Evolutionary conservation across 2,329 filamentous ascomycete species (phyloP).

Genomic region (Fusarium heterosporum): DNA sequence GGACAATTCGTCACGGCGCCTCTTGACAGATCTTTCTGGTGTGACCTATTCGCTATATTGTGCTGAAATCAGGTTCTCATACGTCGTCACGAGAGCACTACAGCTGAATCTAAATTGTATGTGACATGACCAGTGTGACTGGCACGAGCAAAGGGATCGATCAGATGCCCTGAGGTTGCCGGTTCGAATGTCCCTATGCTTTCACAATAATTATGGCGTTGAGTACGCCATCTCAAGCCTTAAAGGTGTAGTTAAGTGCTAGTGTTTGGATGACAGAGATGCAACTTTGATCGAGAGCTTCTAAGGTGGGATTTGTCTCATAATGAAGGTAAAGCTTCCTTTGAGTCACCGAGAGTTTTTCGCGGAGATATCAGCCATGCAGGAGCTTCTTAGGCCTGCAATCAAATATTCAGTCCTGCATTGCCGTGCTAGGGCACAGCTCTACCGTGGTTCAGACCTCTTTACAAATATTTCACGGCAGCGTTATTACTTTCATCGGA

Average conservation of each 20-base stretch:
- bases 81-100: conserved; percentile 50
- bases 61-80: conserved; percentile 48
- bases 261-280: conserved; percentile 60
- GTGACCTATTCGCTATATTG: conserved; percentile 56
- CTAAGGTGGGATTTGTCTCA: conserved; percentile 64
- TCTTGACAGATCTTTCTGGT: conserved; percentile 62
- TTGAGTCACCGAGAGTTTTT: conserved; percentile 59
- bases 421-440: conserved; percentile 68
- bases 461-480: conserved; percentile 59
- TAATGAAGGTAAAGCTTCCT: conserved; percentile 62
- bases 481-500: conserved; percentile 55
- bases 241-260: conserved; percentile 56
- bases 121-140: neutral
- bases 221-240: conserved; percentile 57
- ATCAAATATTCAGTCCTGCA: conserved; percentile 35
- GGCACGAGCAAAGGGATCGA: conserved; percentile 23
- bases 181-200: conserved; percentile 62
- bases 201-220: conserved; percentile 65
- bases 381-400: accelerated
- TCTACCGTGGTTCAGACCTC: conserved; percentile 58
- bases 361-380: conserved; percentile 62
- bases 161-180: conserved; percentile 54
- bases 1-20: conserved; percentile 57
- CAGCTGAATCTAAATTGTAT: neutral
- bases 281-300: conserved; percentile 62